A percentile compares a stretch with the other conserved stretches of the same genome.
Evolutionary conservation across 495 filamentous ascomycete genomes (phyloP).

Genomic region (Penicillium salamii): DNA sequence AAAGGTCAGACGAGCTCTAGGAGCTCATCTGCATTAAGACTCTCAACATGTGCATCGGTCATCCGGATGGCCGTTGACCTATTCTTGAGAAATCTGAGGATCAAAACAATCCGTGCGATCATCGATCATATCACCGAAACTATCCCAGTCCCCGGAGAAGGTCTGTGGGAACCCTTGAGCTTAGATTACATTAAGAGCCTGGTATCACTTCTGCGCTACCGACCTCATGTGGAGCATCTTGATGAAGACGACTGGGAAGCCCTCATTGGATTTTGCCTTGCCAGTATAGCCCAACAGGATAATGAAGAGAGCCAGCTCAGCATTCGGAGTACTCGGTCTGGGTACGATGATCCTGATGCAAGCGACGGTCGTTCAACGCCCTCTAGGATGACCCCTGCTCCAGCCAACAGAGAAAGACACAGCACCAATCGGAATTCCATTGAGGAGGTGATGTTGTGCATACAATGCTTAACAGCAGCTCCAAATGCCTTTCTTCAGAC

Average conservation of each 20-base stretch:
- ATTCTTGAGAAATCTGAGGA: constrained; percentile 63
- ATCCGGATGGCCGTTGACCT: constrained; percentile 68
- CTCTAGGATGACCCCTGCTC: constrained; percentile 29
- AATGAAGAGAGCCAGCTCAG: constrained; percentile 29
- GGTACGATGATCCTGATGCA: constrained; percentile 24
- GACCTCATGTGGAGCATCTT: constrained; percentile 77
- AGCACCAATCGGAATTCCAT: constrained; percentile 31
- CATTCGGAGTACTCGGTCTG: constrained; percentile 25
- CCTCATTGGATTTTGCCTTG: constrained; percentile 63
- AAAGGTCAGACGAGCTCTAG: constrained; percentile 50
- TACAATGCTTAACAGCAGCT: constrained; percentile 61
- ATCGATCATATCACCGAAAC: constrained; percentile 79
- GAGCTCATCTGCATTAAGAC: constrained; percentile 49
- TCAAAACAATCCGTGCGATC: constrained; percentile 72
- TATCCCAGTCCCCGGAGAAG: constrained; percentile 56
- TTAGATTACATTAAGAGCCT: constrained; percentile 78
- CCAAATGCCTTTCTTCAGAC: constrained; percentile 70
- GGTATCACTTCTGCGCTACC: constrained; percentile 62
- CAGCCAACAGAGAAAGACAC: constrained; percentile 25
- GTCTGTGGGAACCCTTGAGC: constrained; percentile 67
- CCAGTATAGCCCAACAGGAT: constrained; percentile 18
- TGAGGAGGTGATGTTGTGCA: constrained; percentile 62
- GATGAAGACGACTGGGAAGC: constrained; percentile 63
- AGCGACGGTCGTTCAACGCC: constrained; percentile 29
- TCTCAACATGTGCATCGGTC: constrained; percentile 68